Percentiles rank a stretch among this genome's conserved stretches.
Evolutionary conservation across 192 early-diverging fungal species (phyloP).

Genomic region (Podochytrium sp.): DNA sequence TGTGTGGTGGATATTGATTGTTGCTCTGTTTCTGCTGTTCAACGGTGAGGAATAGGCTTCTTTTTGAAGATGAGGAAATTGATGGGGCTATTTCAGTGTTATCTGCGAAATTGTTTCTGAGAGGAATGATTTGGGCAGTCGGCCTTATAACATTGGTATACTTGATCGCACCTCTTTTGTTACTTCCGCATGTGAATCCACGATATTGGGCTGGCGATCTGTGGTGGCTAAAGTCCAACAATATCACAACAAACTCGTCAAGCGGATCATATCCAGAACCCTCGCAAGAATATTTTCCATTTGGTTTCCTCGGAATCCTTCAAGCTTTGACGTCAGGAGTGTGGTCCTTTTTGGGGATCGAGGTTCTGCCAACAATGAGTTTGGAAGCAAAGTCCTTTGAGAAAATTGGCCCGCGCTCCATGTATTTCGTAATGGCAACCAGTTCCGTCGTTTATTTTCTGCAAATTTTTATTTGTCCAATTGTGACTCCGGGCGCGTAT

Average conservation of each 20-base stretch:
- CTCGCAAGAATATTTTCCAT: neutral
- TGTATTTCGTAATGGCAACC: neutral
- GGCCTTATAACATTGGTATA: neutral
- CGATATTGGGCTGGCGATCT: neutral
- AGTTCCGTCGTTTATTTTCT: neutral
- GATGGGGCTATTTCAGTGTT: too few relatives aligned
- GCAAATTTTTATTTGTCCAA: neutral
- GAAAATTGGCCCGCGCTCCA: neutral
- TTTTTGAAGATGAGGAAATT: too few relatives aligned
- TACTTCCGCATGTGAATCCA: neutral
- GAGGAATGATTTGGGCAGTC: neutral
- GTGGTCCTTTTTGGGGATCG: neutral
- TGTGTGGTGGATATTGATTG: neutral
- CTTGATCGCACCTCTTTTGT: neutral
- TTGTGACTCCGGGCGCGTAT: neutral
- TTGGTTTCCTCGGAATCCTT: neutral
- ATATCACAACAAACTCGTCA: neutral
- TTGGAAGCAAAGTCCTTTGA: neutral
- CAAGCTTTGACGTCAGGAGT: neutral
- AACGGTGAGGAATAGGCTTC: too few relatives aligned
- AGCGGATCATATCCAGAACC: neutral
- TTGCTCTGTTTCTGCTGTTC: neutral
- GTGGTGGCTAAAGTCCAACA: too few relatives aligned
- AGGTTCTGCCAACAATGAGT: neutral
- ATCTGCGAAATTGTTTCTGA: too few relatives aligned